Evolutionary conservation across 306 rosid genomes (phyloP).

Genomic region (Quercus parvula): DNA sequence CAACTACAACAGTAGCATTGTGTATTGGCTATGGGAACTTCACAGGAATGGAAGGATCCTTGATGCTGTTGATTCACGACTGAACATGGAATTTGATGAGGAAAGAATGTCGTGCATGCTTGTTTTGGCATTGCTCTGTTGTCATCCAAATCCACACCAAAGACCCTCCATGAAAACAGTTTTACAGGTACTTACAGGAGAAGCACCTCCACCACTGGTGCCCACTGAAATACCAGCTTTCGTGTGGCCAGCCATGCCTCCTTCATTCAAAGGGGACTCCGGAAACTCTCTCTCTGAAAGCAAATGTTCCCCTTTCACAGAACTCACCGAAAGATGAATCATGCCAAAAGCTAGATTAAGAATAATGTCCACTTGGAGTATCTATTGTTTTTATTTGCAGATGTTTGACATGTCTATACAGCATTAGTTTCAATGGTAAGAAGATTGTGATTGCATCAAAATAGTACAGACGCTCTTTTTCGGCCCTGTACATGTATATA

Average conservation of each 20-base stretch:
- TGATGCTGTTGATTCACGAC: constrained; percentile 38
- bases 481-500: no score
- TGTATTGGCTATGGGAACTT: constrained; percentile 65
- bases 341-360: background rate
- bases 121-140: constrained; percentile 65
- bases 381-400: background rate
- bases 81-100: constrained; percentile 16
- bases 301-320: background rate
- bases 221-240: constrained; percentile 57
- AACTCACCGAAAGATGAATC: background rate
- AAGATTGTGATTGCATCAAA: no score
- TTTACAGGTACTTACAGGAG: constrained; percentile 55
- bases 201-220: constrained; percentile 46
- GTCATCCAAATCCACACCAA: constrained; percentile 66
- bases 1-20: constrained; percentile 50
- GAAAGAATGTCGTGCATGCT: constrained; percentile 32
- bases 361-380: background rate
- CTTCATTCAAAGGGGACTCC: constrained; percentile 30
- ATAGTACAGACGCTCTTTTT: no score
- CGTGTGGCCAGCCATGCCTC: constrained; percentile 70
- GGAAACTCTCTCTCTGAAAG: constrained; percentile 6
- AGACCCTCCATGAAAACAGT: constrained; percentile 22
- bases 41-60: constrained; percentile 34
- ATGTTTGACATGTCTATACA: background rate
- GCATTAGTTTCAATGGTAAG: background rate